Evolutionary conservation across 1,284 basidiomycete species (phyloP).

Genomic region (Schizopora paradoxa): DNA sequence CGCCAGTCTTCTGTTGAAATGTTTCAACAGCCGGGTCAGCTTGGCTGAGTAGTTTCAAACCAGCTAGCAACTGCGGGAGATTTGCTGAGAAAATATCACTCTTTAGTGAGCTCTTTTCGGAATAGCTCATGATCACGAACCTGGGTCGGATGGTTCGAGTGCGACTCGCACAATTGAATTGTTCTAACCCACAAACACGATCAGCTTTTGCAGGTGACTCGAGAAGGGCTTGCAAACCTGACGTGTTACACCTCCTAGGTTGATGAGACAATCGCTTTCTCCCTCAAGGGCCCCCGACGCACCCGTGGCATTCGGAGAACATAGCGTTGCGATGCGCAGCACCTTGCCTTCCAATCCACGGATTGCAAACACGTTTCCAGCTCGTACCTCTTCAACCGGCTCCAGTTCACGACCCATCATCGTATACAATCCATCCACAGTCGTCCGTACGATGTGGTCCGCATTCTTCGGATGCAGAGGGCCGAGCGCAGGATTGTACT

Average conservation of each 20-base stretch:
- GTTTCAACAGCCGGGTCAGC: constrained; percentile 98
- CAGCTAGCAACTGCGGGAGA: constrained; percentile 87
- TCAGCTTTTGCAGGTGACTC: constrained; percentile 1
- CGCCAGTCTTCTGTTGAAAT: constrained; percentile 94
- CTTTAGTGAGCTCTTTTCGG: neutral
- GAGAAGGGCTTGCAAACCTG: constrained; percentile 43
- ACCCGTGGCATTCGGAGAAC: constrained; percentile 51
- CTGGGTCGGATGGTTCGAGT: constrained; percentile 80
- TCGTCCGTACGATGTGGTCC: constrained; percentile 60
- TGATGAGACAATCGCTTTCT: constrained; percentile 60
- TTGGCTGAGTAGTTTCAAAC: constrained; percentile 87
- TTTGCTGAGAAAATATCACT: constrained; percentile 48
- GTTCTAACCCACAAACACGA: constrained; percentile 38
- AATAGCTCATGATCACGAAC: constrained; percentile 25
- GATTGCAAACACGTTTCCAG: constrained; percentile 95
- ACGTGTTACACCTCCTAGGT: constrained; percentile 75
- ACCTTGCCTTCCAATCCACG: constrained; percentile 88
- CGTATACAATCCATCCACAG: constrained; percentile 79
- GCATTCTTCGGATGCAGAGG: constrained; percentile 68
- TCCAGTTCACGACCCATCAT: constrained; percentile 98
- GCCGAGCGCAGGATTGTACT: constrained; percentile 71
- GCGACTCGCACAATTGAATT: constrained; percentile 95
- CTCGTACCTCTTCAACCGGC: constrained; percentile 78
- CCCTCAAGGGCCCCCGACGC: constrained; percentile 35
- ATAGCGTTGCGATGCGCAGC: constrained; percentile 87